Conservation (phyloP, 1,284 basidiomycete genomes). For the Chalciporus sp. region DNA sequence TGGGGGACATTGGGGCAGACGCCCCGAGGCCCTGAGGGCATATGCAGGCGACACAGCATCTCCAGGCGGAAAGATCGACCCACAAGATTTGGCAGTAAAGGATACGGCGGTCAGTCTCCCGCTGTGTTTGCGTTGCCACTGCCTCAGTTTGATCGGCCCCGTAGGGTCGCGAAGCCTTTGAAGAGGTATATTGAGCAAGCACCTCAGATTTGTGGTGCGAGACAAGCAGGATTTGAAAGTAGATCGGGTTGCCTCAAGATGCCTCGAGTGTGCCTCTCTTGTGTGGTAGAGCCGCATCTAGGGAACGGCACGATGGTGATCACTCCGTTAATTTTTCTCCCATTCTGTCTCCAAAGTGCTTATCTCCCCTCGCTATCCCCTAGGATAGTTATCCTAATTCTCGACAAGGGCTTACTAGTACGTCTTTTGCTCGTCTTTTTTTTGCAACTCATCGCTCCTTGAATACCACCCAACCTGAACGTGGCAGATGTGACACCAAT, state of each 20-base stretch:
- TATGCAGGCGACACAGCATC: slow-evolving; percentile 86
- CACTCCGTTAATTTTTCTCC: slow-evolving; percentile 64
- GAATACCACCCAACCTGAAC: slow-evolving; percentile 73
- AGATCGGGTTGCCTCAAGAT: slow-evolving; percentile 83
- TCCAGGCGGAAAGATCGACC: slow-evolving; percentile 81
- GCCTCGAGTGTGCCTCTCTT: slow-evolving; percentile 67
- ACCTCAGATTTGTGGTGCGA: neutral
- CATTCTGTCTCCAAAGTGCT: neutral
- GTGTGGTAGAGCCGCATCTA: slow-evolving; percentile 78
- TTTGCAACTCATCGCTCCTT: neutral
- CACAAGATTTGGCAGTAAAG: slow-evolving; percentile 66
- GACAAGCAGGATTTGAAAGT: neutral
- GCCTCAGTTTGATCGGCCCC: neutral
- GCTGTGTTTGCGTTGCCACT: neutral
- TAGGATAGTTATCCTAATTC: slow-evolving; percentile 81
- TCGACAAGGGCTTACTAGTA: slow-evolving; percentile 70
- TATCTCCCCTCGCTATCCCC: neutral
- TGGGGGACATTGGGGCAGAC: slow-evolving; percentile 42
- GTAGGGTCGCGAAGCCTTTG: slow-evolving; percentile 74
- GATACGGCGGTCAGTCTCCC: slow-evolving; percentile 70
- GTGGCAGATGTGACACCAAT: slow-evolving; percentile 73
- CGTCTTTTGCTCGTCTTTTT: slow-evolving; percentile 19
- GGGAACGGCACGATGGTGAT: slow-evolving; percentile 74
- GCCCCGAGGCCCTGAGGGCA: slow-evolving; percentile 67
- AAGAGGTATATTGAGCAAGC: slow-evolving; percentile 54